These are phyloP conservation scores for Chaetomiaceae sp. DNA, from an alignment of 2,329 filamentous ascomycete genomes.

Conservation along the genomic window DNA sequence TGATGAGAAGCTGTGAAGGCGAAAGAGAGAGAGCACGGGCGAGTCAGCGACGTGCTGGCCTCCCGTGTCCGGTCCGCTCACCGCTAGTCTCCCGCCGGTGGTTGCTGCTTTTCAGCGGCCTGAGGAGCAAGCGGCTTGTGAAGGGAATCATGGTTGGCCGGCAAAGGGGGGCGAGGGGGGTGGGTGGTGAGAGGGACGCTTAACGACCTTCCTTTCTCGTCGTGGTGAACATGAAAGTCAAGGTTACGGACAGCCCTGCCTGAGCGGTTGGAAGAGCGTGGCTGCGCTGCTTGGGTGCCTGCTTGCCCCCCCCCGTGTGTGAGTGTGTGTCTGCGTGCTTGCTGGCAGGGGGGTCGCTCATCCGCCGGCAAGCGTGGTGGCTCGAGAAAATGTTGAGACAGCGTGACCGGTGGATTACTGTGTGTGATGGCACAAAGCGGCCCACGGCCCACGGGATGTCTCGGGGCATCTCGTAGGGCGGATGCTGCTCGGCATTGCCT, in stretches of 20 bases:
- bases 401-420: constrained; percentile 6
- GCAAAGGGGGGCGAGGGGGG: neutral
- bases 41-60: neutral
- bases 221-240: constrained; percentile 11
- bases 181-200: neutral
- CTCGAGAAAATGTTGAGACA: neutral
- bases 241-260: constrained; percentile 4
- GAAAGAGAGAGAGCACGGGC: neutral
- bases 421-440: neutral
- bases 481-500: constrained; percentile 7
- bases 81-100: constrained; percentile 10
- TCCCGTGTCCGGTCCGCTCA: constrained; percentile 6
- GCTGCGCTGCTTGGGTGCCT: neutral
- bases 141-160: constrained; percentile 10
- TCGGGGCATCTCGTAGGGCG: constrained; percentile 13
- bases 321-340: neutral
- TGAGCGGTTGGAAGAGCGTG: neutral
- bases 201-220: constrained; percentile 24
- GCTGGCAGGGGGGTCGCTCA: neutral
- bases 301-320: too few species aligned
- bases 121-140: constrained; percentile 1
- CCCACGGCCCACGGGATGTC: neutral
- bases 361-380: neutral
- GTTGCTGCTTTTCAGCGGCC: neutral
- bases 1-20: neutral